Evolutionary conservation across 495 filamentous ascomycete species (phyloP).

Genomic region (Xylaria acuta): DNA sequence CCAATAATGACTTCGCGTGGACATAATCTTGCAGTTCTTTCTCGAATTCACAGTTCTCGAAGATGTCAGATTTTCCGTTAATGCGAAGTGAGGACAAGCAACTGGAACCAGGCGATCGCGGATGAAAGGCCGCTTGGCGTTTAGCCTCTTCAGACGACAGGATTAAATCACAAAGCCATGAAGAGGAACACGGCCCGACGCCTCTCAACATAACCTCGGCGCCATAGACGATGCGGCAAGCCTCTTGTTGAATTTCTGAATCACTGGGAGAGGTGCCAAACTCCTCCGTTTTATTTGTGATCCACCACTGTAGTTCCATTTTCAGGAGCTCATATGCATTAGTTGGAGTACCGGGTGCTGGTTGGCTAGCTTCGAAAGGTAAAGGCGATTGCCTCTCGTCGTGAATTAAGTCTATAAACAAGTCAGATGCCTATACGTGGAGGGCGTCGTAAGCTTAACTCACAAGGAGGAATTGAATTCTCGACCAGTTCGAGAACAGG

Average conservation of each 20-base stretch:
- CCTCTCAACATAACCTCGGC: constrained; percentile 42
- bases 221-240: constrained; percentile 50
- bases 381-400: constrained; percentile 58
- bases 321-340: constrained; percentile 61
- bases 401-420: constrained; percentile 57
- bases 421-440: constrained; percentile 31
- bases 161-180: constrained; percentile 63
- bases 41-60: constrained; percentile 56
- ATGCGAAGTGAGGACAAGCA: constrained; percentile 48
- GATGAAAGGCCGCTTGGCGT: constrained; percentile 44
- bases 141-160: constrained; percentile 47
- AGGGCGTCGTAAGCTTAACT: constrained; percentile 33
- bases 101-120: constrained; percentile 40
- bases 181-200: constrained; percentile 38
- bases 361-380: constrained; percentile 51
- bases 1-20: constrained; percentile 53
- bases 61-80: constrained; percentile 55
- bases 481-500: constrained; percentile 64
- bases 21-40: constrained; percentile 56
- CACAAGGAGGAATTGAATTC: constrained; percentile 71
- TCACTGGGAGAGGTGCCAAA: constrained; percentile 44
- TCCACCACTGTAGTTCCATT: constrained; percentile 53
- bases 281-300: constrained; percentile 39
- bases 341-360: constrained; percentile 41
- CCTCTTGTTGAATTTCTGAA: constrained; percentile 52